Conservation (phyloP, 2,329 filamentous ascomycete genomes). For the Pseudofabraea citricarpa region DNA sequence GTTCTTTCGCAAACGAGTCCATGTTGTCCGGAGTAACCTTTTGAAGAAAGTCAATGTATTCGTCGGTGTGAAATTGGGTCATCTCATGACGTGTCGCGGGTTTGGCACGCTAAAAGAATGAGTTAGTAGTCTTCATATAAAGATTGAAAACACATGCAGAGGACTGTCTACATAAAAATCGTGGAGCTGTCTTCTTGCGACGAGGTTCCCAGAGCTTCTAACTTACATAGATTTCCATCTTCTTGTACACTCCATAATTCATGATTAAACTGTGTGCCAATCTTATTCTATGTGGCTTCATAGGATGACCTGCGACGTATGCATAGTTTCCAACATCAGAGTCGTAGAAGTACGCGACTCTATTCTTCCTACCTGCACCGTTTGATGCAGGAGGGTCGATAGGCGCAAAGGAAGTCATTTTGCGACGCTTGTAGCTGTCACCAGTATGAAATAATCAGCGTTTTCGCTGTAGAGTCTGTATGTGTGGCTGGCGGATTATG, state of each 20-base stretch:
- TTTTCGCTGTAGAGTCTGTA: no score
- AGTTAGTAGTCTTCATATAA: slow-evolving; percentile 4
- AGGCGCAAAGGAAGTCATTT: slow-evolving; percentile 39
- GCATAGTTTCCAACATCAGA: slow-evolving; percentile 98
- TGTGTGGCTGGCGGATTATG: no score
- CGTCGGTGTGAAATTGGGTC: slow-evolving; percentile 88
- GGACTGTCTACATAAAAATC: no score
- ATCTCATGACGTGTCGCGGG: slow-evolving; percentile 86
- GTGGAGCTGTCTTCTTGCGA: no score
- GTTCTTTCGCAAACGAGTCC: slow-evolving; percentile 87
- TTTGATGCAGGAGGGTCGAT: slow-evolving; percentile 47
- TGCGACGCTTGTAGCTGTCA: slow-evolving; percentile 7
- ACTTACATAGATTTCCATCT: slow-evolving; percentile 92
- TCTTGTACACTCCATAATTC: slow-evolving; percentile 92
- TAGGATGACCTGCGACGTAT: slow-evolving; percentile 93
- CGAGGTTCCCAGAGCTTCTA: no score
- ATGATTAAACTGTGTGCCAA: slow-evolving; percentile 94
- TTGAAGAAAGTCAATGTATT: slow-evolving; percentile 92
- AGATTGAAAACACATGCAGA: background rate
- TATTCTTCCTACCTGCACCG: slow-evolving; percentile 58
- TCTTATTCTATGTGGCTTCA: slow-evolving; percentile 97
- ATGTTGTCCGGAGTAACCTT: slow-evolving; percentile 99
- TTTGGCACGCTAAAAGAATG: slow-evolving; percentile 62
- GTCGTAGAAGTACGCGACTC: slow-evolving; percentile 97
- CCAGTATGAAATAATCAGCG: no score